A percentile compares a stretch with the other conserved stretches of the same genome.
Conservation (phyloP, 2,329 filamentous ascomycete species). For the Ophiosphaerella korrae region DNA sequence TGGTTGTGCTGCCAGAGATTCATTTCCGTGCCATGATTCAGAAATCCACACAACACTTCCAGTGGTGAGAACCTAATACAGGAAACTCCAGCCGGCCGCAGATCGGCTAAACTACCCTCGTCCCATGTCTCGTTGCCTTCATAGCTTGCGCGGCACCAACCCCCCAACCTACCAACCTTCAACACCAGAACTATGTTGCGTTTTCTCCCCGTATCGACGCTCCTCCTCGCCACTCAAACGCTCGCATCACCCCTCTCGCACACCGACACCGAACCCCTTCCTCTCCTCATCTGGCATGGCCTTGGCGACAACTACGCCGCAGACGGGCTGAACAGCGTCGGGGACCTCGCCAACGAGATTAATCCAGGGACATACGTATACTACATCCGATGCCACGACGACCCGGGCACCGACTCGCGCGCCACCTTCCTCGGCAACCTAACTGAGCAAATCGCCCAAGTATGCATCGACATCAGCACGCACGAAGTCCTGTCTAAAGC, state of each 20-base stretch:
- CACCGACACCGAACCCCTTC: conserved; percentile 58
- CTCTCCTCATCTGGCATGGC: conserved; percentile 93
- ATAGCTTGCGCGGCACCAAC: conserved; percentile 13
- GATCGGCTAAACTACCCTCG: conserved; percentile 18
- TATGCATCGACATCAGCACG: conserved; percentile 76
- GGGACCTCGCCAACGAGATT: conserved; percentile 69
- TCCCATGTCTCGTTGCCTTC: conserved; percentile 22
- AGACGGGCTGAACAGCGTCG: conserved; percentile 74
- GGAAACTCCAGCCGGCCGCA: conserved; percentile 10
- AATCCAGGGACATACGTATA: conserved; percentile 87
- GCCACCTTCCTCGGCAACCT: conserved; percentile 93
- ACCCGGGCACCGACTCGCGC: conserved; percentile 71
- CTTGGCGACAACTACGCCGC: conserved; percentile 76
- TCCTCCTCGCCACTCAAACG: conserved; percentile 22
- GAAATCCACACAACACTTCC: too few species aligned
- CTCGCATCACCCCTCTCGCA: conserved; percentile 20
- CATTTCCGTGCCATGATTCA: too few species aligned
- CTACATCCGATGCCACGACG: conserved; percentile 72
- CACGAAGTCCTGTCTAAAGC: conserved; percentile 82
- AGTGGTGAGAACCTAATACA: too few species aligned
- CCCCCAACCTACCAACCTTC: conserved; percentile 4
- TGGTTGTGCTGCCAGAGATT: background rate
- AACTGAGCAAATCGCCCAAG: conserved; percentile 73
- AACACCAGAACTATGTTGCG: conserved; percentile 22
- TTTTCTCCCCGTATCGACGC: conserved; percentile 26